Evolutionary conservation across 352 stramenopile genomes (phyloP).

Genomic region (Globisporangium mamillatum): DNA sequence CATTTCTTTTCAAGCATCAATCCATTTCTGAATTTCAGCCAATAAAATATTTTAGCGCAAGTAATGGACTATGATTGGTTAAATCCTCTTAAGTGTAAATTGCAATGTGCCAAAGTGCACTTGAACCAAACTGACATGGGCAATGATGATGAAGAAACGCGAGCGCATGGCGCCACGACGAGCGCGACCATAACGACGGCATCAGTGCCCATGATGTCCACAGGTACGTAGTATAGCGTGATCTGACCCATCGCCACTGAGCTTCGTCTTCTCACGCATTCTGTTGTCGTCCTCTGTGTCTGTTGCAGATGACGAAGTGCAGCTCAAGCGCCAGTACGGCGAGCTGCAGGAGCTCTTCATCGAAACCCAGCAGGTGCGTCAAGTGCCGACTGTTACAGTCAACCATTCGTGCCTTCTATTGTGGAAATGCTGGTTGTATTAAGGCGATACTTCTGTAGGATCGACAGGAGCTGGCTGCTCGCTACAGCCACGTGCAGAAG

Average conservation of each 20-base stretch:
- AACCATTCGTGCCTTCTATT: neutral
- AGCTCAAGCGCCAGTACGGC: slow-evolving; percentile 21
- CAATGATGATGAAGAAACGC: neutral
- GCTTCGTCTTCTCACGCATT: neutral
- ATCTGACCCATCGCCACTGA: neutral
- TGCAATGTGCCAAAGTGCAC: neutral
- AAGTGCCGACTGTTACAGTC: neutral
- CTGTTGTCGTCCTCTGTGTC: neutral
- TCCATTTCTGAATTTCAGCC: slow-evolving; percentile 3
- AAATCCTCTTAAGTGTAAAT: neutral
- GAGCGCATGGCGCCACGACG: neutral
- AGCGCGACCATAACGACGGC: neutral
- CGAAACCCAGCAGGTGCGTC: slow-evolving; percentile 23
- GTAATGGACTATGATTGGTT: neutral
- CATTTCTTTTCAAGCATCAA: slow-evolving; percentile 2
- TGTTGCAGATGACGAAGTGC: neutral
- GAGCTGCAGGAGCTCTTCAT: slow-evolving; percentile 20
- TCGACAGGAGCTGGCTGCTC: slow-evolving; percentile 16
- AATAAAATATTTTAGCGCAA: neutral
- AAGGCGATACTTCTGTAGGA: slow-evolving; percentile 17
- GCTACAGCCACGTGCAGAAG: slow-evolving; percentile 17
- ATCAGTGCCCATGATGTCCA: neutral
- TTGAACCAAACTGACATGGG: neutral
- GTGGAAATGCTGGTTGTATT: neutral
- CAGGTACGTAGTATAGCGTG: neutral